Percentiles rank a stretch among this genome's conserved stretches.
Evolutionary conservation across 805 yeast genomes (phyloP).

Genomic region (Scheffersomyces ergatensis): DNA sequence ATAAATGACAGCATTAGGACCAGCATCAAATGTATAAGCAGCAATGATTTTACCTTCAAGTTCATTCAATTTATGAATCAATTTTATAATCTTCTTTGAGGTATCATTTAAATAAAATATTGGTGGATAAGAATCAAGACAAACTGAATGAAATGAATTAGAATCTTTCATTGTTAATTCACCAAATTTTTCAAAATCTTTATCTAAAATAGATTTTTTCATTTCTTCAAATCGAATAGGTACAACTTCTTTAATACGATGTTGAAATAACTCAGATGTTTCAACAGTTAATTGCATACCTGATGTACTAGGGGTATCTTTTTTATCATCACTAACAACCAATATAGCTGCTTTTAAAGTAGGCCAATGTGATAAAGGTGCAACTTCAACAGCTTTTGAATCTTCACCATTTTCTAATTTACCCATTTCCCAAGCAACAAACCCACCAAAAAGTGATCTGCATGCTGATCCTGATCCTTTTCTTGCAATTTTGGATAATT

Average conservation of each 20-base stretch:
- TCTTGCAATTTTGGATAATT: conserved; percentile 89
- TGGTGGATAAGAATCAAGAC: conserved; percentile 93
- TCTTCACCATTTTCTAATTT: conserved; percentile 70
- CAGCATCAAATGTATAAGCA: conserved; percentile 98
- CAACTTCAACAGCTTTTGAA: conserved; percentile 91
- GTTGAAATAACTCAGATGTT: conserved; percentile 81
- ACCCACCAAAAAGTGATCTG: conserved; percentile 95
- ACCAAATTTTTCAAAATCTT: conserved; percentile 79
- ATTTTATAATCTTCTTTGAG: conserved; percentile 75
- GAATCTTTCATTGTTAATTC: conserved; percentile 94
- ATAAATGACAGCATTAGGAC: conserved; percentile 97
- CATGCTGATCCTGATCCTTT: conserved; percentile 99
- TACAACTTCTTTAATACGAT: conserved; percentile 78
- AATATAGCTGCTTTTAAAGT: conserved; percentile 86
- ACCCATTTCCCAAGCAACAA: conserved; percentile 99
- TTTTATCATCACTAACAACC: conserved; percentile 90
- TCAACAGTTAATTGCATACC: conserved; percentile 96
- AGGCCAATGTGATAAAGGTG: conserved; percentile 87
- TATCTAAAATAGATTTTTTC: conserved; percentile 71
- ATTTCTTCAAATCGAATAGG: conserved; percentile 82
- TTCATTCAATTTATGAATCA: conserved; percentile 76
- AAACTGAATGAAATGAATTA: conserved; percentile 97
- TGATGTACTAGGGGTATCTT: conserved; percentile 90
- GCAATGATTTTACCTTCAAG: conserved; percentile 68
- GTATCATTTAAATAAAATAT: conserved; percentile 92